Base-by-base conservation (phyloP, 129 eudicot species). In the carrot (Daucus carota) region DNA sequence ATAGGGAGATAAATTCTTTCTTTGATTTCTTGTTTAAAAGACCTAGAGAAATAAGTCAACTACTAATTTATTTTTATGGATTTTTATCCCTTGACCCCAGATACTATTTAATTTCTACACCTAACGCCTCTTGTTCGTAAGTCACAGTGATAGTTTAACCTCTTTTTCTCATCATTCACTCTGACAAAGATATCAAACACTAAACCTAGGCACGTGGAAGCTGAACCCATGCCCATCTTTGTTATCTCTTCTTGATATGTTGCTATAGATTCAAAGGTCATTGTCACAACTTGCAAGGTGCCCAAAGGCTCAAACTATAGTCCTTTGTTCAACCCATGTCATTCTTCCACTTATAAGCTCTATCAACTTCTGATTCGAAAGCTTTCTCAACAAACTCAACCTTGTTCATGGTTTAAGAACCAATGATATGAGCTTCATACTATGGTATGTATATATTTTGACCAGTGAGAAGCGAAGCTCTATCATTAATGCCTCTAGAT, bases 301-400 rank as follows among this genome's bases (percentile, higher is more conserved):
- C 40, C 98, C 98, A 68, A 93, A 87, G 38, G 97, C 97, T 81
- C 98, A 79, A 78, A 93, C 88, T 6, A 97, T 96, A 36, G 89
- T 96, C 76, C 98, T 82, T 83, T 93, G 97, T 84, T 93, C 97
- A 16, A 90, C 84, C 98, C 98, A 90, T 74, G 85, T 93, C 76
- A 93, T 79, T 31, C 80, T 84, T 40, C 98, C 96, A 69, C 91
- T 87, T 79, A 90, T 50, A 72, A 93, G 97, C 75, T 90, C 93
- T 82, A 93, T 33, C 47, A 93, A 88, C 88, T 3, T 93, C 97
- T 16, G 92, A 80, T 7, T 87, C 82, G 16, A 85, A 88, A 22
- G 92, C 92, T 79, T 74, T 84, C 72, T 74, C 73, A 6, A 97
- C 92, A 48, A 80, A 87, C 74, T 85, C 85, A 14, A 65, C 82